Conservation (phyloP, 108 stramenopile genomes). For the Nitzschia sp. region DNA sequence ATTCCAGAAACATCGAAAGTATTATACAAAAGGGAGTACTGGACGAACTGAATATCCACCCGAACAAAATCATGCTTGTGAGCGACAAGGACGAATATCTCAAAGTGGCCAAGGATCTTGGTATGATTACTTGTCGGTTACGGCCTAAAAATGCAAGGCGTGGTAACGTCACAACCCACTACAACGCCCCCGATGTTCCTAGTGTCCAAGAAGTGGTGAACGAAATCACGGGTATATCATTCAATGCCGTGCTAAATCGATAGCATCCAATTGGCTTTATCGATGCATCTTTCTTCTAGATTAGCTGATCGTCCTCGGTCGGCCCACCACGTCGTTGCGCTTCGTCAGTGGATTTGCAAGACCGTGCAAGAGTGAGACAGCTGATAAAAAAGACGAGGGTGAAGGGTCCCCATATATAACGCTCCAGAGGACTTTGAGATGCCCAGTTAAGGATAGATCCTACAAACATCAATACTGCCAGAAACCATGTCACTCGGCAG, state of each 20-base stretch:
- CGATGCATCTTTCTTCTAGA: no score
- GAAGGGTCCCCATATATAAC: constrained; percentile 4
- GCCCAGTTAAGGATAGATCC: neutral
- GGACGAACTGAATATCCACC: constrained; percentile 48
- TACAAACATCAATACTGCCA: neutral
- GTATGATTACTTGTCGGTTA: constrained; percentile 73
- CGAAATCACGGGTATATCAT: constrained; percentile 86
- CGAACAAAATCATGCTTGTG: constrained; percentile 53
- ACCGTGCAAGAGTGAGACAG: neutral
- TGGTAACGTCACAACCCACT: constrained; percentile 76
- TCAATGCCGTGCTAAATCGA: constrained; percentile 61
- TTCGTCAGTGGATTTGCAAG: neutral
- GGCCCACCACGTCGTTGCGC: neutral
- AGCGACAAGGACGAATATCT: constrained; percentile 81
- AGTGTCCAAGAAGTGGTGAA: constrained; percentile 75
- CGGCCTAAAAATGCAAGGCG: constrained; percentile 61
- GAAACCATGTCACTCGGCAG: neutral
- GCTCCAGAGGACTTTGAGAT: constrained; percentile 8
- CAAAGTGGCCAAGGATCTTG: constrained; percentile 62
- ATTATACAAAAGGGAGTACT: constrained; percentile 17
- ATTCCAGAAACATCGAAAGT: neutral
- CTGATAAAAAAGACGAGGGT: neutral
- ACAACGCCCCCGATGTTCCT: constrained; percentile 52
- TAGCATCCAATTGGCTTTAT: neutral
- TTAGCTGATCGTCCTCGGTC: neutral